These are phyloP conservation scores for Phytophthora litchii DNA, from an alignment of 352 stramenopile genomes.

Conservation along the genomic window DNA sequence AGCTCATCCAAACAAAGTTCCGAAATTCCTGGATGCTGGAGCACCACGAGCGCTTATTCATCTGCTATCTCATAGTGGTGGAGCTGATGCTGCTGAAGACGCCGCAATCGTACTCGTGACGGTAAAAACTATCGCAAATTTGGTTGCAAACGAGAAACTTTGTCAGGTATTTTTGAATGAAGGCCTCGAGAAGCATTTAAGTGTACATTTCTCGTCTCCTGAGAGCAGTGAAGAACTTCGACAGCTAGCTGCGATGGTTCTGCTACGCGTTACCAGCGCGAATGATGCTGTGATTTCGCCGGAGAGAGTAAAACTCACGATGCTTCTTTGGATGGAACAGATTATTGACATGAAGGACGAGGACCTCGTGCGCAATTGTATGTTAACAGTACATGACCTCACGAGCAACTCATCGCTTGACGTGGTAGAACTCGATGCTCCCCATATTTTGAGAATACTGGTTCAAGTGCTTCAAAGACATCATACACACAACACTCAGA, in stretches of 20 bases:
- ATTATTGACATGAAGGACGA: conserved; percentile 80
- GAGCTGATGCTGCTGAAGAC: conserved; percentile 35
- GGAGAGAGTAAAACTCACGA: conserved; percentile 62
- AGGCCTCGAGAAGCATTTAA: conserved; percentile 67
- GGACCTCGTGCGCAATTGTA: conserved; percentile 76
- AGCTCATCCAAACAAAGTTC: conserved; percentile 56
- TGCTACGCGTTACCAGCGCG: conserved; percentile 71
- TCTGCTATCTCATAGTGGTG: conserved; percentile 51
- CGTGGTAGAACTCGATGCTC: conserved; percentile 59
- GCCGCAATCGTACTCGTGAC: conserved; percentile 51
- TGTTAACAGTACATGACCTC: conserved; percentile 77
- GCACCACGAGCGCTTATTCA: conserved; percentile 67
- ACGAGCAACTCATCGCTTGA: conserved; percentile 65
- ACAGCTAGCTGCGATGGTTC: conserved; percentile 73
- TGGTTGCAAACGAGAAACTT: conserved; percentile 80
- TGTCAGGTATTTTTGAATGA: conserved; percentile 76
- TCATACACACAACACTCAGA: conserved; percentile 49
- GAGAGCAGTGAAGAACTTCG: conserved; percentile 55
- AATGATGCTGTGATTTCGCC: conserved; percentile 73
- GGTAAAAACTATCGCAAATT: conserved; percentile 79
- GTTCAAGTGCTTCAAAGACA: conserved; percentile 68
- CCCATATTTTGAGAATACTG: conserved; percentile 68
- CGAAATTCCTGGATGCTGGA: conserved; percentile 71
- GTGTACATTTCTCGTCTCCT: conserved; percentile 53
- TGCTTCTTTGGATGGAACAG: conserved; percentile 83